These are phyloP conservation scores for Naganishia albida DNA, from an alignment of 1,284 basidiomycete genomes.

Conservation along the genomic window DNA sequence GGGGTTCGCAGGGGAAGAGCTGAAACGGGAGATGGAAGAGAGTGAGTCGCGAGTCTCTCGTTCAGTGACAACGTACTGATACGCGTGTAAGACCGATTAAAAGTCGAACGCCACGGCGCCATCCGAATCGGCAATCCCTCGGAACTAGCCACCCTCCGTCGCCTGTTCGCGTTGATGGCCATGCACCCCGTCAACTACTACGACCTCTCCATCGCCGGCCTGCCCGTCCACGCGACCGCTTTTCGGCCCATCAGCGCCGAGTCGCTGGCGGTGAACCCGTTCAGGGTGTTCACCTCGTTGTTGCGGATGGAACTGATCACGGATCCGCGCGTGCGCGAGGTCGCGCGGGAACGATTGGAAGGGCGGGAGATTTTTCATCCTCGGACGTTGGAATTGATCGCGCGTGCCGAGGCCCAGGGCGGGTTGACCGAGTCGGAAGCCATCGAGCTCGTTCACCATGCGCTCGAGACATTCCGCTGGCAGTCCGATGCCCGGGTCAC, in stretches of 20 bases:
- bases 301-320: constrained; percentile 51
- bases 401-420: constrained; percentile 46
- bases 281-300: constrained; percentile 54
- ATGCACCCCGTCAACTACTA: constrained; percentile 56
- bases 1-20: constrained; percentile 21
- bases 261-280: constrained; percentile 51
- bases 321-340: constrained; percentile 40
- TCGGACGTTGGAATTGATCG: constrained; percentile 43
- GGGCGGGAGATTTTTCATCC: constrained; percentile 51
- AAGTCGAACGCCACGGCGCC: constrained; percentile 55
- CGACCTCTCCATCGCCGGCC: constrained; percentile 51
- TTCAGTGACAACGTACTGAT: not conserved
- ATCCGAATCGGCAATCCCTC: constrained; percentile 53
- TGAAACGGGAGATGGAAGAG: constrained; percentile 29
- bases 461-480: constrained; percentile 55
- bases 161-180: constrained; percentile 51
- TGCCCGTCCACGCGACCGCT: constrained; percentile 56
- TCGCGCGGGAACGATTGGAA: constrained; percentile 43
- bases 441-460: constrained; percentile 46
- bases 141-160: constrained; percentile 51
- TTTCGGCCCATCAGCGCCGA: constrained; percentile 49
- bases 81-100: constrained; percentile 44
- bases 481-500: constrained; percentile 50
- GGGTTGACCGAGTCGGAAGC: constrained; percentile 38
- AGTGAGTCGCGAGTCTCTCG: not conserved